These are phyloP conservation scores for Dendrobium officinale DNA, from an alignment of 106 monocot genomes.

Conservation along the genomic window DNA sequence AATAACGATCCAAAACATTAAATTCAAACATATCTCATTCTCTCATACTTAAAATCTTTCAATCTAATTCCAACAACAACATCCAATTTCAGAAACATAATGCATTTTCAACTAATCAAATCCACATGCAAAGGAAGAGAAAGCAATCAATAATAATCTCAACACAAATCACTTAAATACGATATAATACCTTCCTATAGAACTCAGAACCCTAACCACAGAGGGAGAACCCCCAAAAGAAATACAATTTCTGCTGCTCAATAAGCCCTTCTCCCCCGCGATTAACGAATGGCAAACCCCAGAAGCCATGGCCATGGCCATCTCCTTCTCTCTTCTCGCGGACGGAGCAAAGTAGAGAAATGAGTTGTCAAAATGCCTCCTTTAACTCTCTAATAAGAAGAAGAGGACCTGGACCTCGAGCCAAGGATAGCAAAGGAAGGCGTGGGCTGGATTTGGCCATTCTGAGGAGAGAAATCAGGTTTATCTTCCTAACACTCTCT, in stretches of 20 bases:
- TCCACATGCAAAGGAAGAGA: background rate
- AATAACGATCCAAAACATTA: background rate
- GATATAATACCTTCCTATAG: background rate
- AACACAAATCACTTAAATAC: background rate
- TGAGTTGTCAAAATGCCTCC: background rate
- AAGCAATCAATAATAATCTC: background rate
- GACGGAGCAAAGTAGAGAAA: background rate
- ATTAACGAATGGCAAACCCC: background rate
- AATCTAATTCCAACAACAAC: background rate
- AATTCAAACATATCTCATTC: background rate
- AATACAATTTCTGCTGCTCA: background rate
- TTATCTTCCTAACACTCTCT: background rate
- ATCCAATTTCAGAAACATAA: background rate
- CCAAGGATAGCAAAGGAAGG: background rate
- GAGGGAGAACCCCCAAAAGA: background rate
- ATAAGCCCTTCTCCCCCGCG: background rate
- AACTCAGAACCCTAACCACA: background rate
- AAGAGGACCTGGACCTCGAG: background rate
- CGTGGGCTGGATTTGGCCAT: background rate
- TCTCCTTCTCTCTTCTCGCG: background rate
- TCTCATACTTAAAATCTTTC: background rate
- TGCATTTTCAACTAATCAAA: background rate
- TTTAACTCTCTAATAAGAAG: background rate
- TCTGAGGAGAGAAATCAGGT: background rate
- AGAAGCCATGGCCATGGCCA: slow-evolving; percentile 5